These are phyloP conservation scores for Ceratocystis harringtonii DNA, from an alignment of 2,329 filamentous ascomycete genomes.

Conservation along the genomic window DNA sequence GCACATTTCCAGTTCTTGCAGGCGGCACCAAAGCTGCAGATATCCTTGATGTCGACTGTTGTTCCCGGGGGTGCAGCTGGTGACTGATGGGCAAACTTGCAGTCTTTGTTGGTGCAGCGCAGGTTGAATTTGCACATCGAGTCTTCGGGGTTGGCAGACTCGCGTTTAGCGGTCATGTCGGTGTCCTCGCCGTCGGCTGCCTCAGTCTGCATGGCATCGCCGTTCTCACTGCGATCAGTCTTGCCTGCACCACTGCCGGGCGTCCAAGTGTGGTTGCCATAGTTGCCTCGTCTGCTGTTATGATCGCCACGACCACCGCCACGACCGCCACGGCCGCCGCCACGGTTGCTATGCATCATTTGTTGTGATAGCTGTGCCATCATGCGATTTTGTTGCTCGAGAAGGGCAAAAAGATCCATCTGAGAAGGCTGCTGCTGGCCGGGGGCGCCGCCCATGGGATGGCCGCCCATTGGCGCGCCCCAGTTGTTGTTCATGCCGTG, in stretches of 20 bases:
- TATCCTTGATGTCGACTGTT: constrained; percentile 62
- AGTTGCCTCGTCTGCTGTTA: constrained; percentile 36
- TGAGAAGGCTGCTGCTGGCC: constrained; percentile 31
- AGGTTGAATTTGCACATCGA: constrained; percentile 82
- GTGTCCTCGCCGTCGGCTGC: constrained; percentile 38
- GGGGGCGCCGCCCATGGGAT: constrained; percentile 6
- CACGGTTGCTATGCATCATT: constrained; percentile 30
- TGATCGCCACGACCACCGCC: constrained; percentile 46
- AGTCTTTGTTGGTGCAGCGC: constrained; percentile 74
- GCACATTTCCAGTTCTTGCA: constrained; percentile 96
- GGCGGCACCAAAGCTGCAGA: constrained; percentile 71
- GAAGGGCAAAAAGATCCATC: constrained; percentile 53
- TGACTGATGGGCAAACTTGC: constrained; percentile 87
- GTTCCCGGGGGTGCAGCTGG: constrained; percentile 69
- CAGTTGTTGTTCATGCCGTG: constrained; percentile 29
- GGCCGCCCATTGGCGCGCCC: constrained; percentile 16
- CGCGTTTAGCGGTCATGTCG: constrained; percentile 44
- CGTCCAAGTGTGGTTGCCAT: constrained; percentile 27
- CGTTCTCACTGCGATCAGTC: constrained; percentile 21
- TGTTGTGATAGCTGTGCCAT: constrained; percentile 61
- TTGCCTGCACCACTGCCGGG: constrained; percentile 18
- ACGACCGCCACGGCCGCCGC: constrained; percentile 32
- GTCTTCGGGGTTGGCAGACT: constrained; percentile 43
- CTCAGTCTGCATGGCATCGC: constrained; percentile 25
- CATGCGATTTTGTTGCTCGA: constrained; percentile 78